Evolutionary conservation across 1,139 yeast species (phyloP).

Genomic region (Sugiyamaella japonica): DNA sequence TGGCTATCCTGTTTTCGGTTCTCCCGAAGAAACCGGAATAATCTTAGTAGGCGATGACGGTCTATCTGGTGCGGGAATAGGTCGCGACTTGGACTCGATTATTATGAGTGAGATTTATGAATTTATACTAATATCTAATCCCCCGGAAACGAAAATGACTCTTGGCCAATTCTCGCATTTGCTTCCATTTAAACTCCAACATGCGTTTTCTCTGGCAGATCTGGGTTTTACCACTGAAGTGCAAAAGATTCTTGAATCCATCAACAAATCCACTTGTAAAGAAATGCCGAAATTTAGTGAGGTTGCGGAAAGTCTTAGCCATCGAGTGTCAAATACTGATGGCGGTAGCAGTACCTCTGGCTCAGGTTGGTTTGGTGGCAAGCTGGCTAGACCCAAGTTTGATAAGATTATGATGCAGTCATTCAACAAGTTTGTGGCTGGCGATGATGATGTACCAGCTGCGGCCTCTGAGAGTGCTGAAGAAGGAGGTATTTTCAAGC

Average conservation of each 20-base stretch:
- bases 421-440: conserved; percentile 85
- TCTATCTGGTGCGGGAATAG: conserved; percentile 27
- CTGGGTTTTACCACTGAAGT: conserved; percentile 58
- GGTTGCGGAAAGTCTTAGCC: conserved; percentile 38
- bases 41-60: conserved; percentile 35
- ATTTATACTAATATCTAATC: conserved; percentile 46
- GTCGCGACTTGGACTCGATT: conserved; percentile 45
- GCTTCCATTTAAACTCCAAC: conserved; percentile 56
- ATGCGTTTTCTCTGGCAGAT: conserved; percentile 66
- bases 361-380: conserved; percentile 61
- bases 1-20: conserved; percentile 34
- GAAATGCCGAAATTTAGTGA: conserved; percentile 15
- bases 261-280: conserved; percentile 35
- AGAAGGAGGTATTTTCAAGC: conserved; percentile 66
- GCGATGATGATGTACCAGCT: conserved; percentile 54
- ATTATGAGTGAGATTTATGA: conserved; percentile 75
- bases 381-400: conserved; percentile 70
- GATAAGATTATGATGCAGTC: conserved; percentile 78
- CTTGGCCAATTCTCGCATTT: conserved; percentile 50
- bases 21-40: conserved; percentile 30
- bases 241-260: conserved; percentile 58
- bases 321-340: conserved; percentile 29
- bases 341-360: conserved; percentile 40
- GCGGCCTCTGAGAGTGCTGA: conserved; percentile 40
- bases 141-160: conserved; percentile 32